Evolutionary conservation across 164 flowering plant species (phyloP).

Genomic region (Liquidambar formosana): DNA sequence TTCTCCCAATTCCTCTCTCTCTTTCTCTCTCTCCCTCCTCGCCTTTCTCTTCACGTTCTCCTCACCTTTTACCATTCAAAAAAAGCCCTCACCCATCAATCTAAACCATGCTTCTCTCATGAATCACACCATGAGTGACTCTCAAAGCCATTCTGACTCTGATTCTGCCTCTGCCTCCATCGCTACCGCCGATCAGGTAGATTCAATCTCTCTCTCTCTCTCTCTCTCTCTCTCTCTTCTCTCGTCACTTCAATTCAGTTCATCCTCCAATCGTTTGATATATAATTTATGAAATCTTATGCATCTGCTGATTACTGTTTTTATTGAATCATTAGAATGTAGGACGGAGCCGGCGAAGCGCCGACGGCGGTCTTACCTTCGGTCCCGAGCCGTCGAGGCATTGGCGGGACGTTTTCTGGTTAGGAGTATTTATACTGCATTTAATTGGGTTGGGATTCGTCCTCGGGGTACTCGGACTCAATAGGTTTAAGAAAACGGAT

Average conservation of each 20-base stretch:
- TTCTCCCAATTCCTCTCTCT: not conserved
- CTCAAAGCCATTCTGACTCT: slow-evolving; percentile 33
- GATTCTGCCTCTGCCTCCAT: slow-evolving; percentile 32
- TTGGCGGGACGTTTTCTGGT: slow-evolving; percentile 97
- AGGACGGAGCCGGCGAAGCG: slow-evolving; percentile 39
- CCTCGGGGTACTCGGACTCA: slow-evolving; percentile 73
- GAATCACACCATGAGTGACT: slow-evolving; percentile 37
- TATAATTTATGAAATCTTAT: not conserved
- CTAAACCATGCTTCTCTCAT: slow-evolving; percentile 7
- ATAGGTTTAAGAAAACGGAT: slow-evolving; percentile 72
- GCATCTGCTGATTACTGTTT: not conserved
- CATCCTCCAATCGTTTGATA: too few relatives aligned
- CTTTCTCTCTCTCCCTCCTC: not conserved
- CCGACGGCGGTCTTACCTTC: slow-evolving; percentile 30
- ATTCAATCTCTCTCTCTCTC: not conserved
- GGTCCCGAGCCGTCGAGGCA: slow-evolving; percentile 48
- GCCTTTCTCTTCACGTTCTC: too few relatives aligned
- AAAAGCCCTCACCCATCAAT: not conserved
- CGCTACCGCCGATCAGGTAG: slow-evolving; percentile 43
- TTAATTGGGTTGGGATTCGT: slow-evolving; percentile 61
- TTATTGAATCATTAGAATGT: slow-evolving; percentile 41
- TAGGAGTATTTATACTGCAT: slow-evolving; percentile 61
- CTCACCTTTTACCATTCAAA: too few relatives aligned
- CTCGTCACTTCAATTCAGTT: not conserved
- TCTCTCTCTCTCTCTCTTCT: too few relatives aligned